Base-by-base conservation (phyloP, 768 basidiomycete species). In the Auricularia cornea region DNA sequence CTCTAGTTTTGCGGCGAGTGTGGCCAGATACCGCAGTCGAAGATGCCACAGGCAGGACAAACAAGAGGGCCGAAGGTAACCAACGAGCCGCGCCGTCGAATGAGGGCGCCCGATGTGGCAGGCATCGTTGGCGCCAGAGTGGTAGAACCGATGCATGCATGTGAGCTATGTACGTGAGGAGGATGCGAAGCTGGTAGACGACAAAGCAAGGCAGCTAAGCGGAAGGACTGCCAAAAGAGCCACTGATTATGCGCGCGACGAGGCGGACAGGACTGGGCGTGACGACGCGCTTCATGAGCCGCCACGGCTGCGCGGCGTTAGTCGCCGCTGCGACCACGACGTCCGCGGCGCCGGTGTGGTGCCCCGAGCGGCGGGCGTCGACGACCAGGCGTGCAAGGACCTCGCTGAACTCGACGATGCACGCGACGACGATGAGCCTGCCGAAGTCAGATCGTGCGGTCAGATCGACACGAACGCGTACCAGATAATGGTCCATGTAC, bases 361-460 rank as follows among this genome's bases (percentile, higher is more conserved):
- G 41, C 28, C 41, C 44, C 8, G 33, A 48, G 29, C 61, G 18
- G 20, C 61, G 44, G 1, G 85, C 80, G 66, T 92, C 89, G 10
- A 92, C 85, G 20, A 89, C 77, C 0, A 87, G 78, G 3, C 92
- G 87, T 3, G 90, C 91, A 44, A 92, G 70, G 6, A 94, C 85
- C 70, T 94, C 90, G 69, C 89, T 92, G 65, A 89, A 73, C 76
- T 94, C 94, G 11, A 96, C 93, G n/a, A 96, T 72, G 71, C 89
- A 89, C 26, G 93, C 93, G 2, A 88, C 86, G 26, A 93, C 86
- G 68, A 97, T 97, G 30, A 97, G 79, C 90, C 92, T 94, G 63
- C 65, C 40, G 65, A 65, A 59, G 72, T 65, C 67, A 71, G 12
- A 38, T 70, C 70, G 30, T 70, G n/a, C 74, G 44, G 70, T 81